Evolutionary conservation across 139 green algal species (phyloP).

Genomic region (Volvox africanus): DNA sequence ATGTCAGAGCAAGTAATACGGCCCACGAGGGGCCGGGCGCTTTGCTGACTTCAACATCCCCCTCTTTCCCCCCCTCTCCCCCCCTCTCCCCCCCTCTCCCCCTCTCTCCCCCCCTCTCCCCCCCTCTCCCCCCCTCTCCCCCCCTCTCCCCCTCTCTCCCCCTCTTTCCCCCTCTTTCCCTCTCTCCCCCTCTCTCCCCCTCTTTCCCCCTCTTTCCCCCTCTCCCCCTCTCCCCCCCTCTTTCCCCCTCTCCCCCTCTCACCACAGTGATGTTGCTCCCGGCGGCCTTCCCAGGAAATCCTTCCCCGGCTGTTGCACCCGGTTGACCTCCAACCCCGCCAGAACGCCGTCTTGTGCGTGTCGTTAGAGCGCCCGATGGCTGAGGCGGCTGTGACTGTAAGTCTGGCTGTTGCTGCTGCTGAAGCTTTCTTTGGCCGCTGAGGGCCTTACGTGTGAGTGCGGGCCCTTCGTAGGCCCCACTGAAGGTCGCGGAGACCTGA

Average conservation of each 20-base stretch:
- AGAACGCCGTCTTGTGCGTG: background rate
- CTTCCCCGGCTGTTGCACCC: background rate
- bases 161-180: no score
- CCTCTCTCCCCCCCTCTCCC: no score
- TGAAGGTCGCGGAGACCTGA: constrained; percentile 54
- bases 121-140: no score
- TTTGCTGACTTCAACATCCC: no score
- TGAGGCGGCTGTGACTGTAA: background rate
- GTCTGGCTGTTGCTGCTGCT: background rate
- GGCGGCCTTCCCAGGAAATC: background rate
- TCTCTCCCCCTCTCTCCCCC: no score
- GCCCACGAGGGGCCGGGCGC: no score
- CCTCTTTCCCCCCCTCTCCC: no score
- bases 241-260: background rate
- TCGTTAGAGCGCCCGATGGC: background rate
- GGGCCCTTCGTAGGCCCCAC: constrained; percentile 36
- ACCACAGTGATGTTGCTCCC: background rate
- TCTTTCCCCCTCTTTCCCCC: no score
- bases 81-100: no score
- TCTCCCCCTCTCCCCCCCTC: background rate
- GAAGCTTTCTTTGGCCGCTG: background rate
- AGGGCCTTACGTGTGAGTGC: background rate
- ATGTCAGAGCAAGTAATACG: no score
- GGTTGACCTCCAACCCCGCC: background rate
- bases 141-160: no score